Percentiles rank a stretch among this genome's conserved stretches.
These are phyloP conservation scores for Dioszegia aurantiaca DNA, from an alignment of 768 basidiomycete species.

Conservation along the genomic window DNA sequence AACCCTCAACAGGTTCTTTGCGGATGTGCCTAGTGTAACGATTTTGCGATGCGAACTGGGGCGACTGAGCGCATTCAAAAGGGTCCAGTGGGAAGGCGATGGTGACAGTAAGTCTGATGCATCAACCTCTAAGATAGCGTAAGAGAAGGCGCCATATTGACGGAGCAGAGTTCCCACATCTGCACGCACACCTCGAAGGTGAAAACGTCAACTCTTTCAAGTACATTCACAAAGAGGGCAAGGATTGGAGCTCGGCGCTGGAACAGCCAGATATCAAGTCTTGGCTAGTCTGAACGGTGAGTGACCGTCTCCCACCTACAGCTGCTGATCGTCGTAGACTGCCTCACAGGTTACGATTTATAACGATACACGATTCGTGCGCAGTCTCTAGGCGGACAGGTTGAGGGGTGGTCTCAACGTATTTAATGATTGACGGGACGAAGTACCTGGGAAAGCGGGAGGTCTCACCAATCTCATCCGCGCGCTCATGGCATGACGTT, in stretches of 20 bases:
- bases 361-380: no score
- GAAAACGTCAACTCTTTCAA: slow-evolving; percentile 50
- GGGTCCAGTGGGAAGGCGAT: slow-evolving; percentile 45
- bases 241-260: slow-evolving; percentile 39
- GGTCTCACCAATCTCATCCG: no score
- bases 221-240: slow-evolving; percentile 32
- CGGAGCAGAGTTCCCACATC: slow-evolving; percentile 46
- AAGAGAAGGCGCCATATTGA: no score
- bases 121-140: no score
- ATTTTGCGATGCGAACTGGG: slow-evolving; percentile 44
- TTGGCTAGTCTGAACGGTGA: slow-evolving; percentile 34
- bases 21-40: slow-evolving; percentile 40
- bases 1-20: slow-evolving; percentile 56
- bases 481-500: no score
- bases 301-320: no score
- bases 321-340: no score
- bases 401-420: no score
- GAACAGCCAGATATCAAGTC: slow-evolving; percentile 28
- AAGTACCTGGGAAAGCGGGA: no score
- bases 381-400: no score
- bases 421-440: no score
- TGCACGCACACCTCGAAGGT: slow-evolving; percentile 50
- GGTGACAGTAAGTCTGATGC: slow-evolving; percentile 18
- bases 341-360: no score
- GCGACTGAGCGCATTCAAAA: slow-evolving; percentile 43